These are phyloP conservation scores for Phytophthora pluvialis DNA, from an alignment of 352 stramenopile species.

Conservation along the genomic window DNA sequence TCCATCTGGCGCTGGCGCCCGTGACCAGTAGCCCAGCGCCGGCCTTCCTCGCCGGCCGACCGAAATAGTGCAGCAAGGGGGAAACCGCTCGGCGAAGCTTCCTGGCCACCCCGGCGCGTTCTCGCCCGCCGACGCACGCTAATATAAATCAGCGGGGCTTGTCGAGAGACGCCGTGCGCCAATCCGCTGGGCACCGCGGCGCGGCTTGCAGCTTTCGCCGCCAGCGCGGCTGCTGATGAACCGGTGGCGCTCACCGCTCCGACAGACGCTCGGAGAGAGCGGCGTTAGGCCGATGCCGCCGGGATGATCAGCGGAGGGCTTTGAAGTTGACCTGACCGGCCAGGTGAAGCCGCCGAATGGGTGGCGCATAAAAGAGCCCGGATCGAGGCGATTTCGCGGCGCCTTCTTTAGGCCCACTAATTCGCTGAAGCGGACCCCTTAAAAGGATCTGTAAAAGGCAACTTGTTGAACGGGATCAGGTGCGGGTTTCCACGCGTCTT, in stretches of 20 bases:
- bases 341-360: slow-evolving; percentile 17
- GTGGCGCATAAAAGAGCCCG: slow-evolving; percentile 10
- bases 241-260: slow-evolving; percentile 6
- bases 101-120: slow-evolving; percentile 22
- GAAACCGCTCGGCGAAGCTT: slow-evolving; percentile 28
- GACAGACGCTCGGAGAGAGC: slow-evolving; percentile 18
- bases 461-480: slow-evolving; percentile 8
- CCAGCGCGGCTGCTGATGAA: slow-evolving; percentile 10
- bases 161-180: slow-evolving; percentile 19
- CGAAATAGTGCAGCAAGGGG: slow-evolving; percentile 15
- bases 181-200: slow-evolving; percentile 6
- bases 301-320: neutral
- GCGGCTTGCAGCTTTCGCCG: slow-evolving; percentile 2
- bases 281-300: neutral
- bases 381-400: slow-evolving; percentile 13
- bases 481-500: neutral
- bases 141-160: slow-evolving; percentile 34
- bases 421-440: slow-evolving; percentile 14
- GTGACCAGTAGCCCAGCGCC: neutral
- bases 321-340: slow-evolving; percentile 22
- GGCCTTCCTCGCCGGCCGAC: neutral
- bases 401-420: slow-evolving; percentile 10
- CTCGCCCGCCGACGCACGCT: slow-evolving; percentile 27
- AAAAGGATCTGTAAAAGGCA: neutral
- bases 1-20: slow-evolving; percentile 12